A percentile compares a stretch with the other conserved stretches of the same genome.
Conservation (phyloP, 2,329 filamentous ascomycete species). For the Cladophialophora bantiana region DNA sequence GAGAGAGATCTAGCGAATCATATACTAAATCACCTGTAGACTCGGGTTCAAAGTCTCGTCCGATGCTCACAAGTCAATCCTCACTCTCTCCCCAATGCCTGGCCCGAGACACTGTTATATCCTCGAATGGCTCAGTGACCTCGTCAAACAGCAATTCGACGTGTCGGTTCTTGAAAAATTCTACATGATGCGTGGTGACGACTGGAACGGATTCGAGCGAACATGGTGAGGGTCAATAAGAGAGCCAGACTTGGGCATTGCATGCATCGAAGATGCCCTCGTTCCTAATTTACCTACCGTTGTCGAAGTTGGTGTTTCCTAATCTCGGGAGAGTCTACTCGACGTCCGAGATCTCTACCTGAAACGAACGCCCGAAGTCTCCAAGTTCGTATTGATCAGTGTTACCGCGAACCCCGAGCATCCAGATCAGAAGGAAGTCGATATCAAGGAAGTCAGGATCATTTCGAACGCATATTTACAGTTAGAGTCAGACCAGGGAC, state of each 20-base stretch:
- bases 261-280: neutral
- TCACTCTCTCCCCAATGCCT: conserved; percentile 1
- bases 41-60: neutral
- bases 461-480: neutral
- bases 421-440: neutral
- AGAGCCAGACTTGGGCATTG: conserved; percentile 4
- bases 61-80: neutral
- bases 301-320: conserved; percentile 8
- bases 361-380: neutral
- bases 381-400: conserved; percentile 7
- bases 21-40: neutral
- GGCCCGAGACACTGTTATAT: neutral
- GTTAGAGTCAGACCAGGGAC: conserved; percentile 8
- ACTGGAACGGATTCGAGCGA: neutral
- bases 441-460: conserved; percentile 4
- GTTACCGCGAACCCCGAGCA: conserved; percentile 1
- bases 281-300: neutral
- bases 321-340: conserved; percentile 4
- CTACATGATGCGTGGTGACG: neutral
- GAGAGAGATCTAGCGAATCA: neutral
- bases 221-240: conserved; percentile 3
- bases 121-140: neutral
- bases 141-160: neutral
- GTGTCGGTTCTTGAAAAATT: neutral
- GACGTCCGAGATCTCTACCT: neutral